Evolutionary conservation across 2,329 filamentous ascomycete species (phyloP).

Genomic region (Calonectria pauciramosa): DNA sequence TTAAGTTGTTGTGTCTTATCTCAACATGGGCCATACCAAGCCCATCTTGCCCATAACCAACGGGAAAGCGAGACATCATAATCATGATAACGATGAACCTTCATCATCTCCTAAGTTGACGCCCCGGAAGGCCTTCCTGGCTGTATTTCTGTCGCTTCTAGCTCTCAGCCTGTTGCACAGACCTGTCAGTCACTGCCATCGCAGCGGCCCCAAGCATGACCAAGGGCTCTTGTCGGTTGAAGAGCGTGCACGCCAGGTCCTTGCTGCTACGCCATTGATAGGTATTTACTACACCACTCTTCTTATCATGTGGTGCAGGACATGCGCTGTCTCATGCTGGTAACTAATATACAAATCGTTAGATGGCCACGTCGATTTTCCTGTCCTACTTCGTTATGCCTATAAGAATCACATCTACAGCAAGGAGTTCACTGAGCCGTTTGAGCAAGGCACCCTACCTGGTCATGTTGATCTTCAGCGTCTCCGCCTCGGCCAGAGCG

Average conservation of each 20-base stretch:
- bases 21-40: slow-evolving; percentile 39
- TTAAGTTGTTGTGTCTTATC: neutral
- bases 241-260: slow-evolving; percentile 60
- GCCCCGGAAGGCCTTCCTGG: slow-evolving; percentile 40
- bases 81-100: slow-evolving; percentile 33
- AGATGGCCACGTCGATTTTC: slow-evolving; percentile 94
- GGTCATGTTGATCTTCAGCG: slow-evolving; percentile 86
- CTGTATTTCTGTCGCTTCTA: slow-evolving; percentile 44
- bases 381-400: slow-evolving; percentile 75
- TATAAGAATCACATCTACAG: slow-evolving; percentile 86
- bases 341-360: slow-evolving; percentile 4
- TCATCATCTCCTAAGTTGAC: slow-evolving; percentile 42
- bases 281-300: slow-evolving; percentile 51
- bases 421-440: slow-evolving; percentile 79
- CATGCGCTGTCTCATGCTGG: neutral
- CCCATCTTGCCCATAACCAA: slow-evolving; percentile 38
- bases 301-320: neutral
- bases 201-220: slow-evolving; percentile 41
- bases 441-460: slow-evolving; percentile 76
- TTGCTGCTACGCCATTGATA: slow-evolving; percentile 63
- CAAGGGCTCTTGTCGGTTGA: slow-evolving; percentile 53
- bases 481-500: slow-evolving; percentile 77
- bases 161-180: slow-evolving; percentile 44
- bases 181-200: slow-evolving; percentile 42
- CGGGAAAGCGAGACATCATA: slow-evolving; percentile 10